Evolutionary conservation across 1,284 basidiomycete species (phyloP).

Genomic region (Cronartium quercuum): DNA sequence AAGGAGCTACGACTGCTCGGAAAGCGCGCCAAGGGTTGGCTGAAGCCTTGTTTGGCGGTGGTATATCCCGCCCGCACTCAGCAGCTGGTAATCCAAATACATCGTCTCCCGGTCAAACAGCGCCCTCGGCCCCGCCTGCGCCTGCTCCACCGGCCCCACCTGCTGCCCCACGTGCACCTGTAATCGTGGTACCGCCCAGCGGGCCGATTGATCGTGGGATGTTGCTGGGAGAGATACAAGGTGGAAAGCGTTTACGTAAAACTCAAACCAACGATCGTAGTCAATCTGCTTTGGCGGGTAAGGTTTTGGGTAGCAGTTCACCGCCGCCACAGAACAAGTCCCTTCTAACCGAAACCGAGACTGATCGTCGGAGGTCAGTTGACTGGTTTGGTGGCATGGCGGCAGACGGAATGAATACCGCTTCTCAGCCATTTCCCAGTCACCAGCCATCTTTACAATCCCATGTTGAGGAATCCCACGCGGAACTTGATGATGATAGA

Average conservation of each 20-base stretch:
- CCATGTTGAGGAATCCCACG: slow-evolving; percentile 58
- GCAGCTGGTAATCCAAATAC: slow-evolving; percentile 43
- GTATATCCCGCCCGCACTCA: slow-evolving; percentile 48
- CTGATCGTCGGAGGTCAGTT: slow-evolving; percentile 62
- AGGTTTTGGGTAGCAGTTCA: slow-evolving; percentile 65
- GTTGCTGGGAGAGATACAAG: slow-evolving; percentile 73
- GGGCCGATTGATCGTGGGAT: slow-evolving; percentile 60
- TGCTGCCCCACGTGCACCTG: slow-evolving; percentile 40
- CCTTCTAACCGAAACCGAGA: slow-evolving; percentile 31
- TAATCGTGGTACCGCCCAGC: slow-evolving; percentile 44
- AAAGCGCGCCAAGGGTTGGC: slow-evolving; percentile 66
- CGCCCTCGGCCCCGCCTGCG: slow-evolving; percentile 51
- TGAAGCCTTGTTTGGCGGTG: slow-evolving; percentile 65
- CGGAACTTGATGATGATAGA: slow-evolving; percentile 49
- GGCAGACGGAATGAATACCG: slow-evolving; percentile 55
- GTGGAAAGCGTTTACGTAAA: slow-evolving; percentile 68
- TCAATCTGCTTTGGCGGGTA: slow-evolving; percentile 62
- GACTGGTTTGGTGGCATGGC: slow-evolving; percentile 90
- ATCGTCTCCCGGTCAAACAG: slow-evolving; percentile 47
- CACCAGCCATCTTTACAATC: slow-evolving; percentile 55
- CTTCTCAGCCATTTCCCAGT: slow-evolving; percentile 4
- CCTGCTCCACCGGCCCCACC: slow-evolving; percentile 46
- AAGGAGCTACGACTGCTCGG: slow-evolving; percentile 56
- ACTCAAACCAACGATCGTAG: slow-evolving; percentile 79
- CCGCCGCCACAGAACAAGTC: slow-evolving; percentile 63